Conservation (phyloP, 1,139 yeast genomes). For the Suhomyces yuchorum region DNA sequence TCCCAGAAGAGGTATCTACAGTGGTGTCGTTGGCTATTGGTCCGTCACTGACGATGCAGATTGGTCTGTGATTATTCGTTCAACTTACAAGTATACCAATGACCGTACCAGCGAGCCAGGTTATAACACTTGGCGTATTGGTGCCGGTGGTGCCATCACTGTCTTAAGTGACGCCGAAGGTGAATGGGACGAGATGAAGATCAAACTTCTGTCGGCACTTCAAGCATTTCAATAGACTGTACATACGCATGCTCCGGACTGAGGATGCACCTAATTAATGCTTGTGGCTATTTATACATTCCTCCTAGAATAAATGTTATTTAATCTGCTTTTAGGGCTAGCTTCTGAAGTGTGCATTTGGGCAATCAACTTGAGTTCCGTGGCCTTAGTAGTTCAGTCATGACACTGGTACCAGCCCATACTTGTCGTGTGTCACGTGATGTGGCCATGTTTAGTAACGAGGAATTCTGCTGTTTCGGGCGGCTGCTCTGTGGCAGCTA, state of each 20-base stretch:
- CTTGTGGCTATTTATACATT: neutral
- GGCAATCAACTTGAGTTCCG: too few species aligned
- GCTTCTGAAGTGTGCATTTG: too few species aligned
- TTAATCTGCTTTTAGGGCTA: too few species aligned
- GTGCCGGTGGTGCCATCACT: conserved; percentile 99
- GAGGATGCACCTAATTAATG: neutral
- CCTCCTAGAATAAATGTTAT: neutral
- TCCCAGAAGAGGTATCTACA: conserved; percentile 79
- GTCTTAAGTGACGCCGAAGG: conserved; percentile 77
- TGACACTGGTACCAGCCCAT: too few species aligned
- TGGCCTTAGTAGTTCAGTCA: too few species aligned
- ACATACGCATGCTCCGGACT: neutral
- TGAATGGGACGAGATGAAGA: conserved; percentile 92
- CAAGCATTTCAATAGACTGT: conserved; percentile 50
- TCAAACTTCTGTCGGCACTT: conserved; percentile 77
- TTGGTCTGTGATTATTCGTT: conserved; percentile 94
- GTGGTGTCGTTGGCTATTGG: conserved; percentile 97
- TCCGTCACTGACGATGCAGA: conserved; percentile 85
- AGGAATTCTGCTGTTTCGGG: too few species aligned
- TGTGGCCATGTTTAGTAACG: too few species aligned
- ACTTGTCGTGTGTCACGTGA: too few species aligned
- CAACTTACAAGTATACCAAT: conserved; percentile 66
- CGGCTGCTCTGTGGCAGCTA: too few species aligned
- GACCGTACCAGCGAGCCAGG: conserved; percentile 42
- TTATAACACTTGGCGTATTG: conserved; percentile 69